Percentiles rank a stretch among this genome's conserved stretches.
phyloP scores from a whole-genome alignment of 2,329 filamentous ascomycete genomes.

The Aspergillus neoniger region DNA sequence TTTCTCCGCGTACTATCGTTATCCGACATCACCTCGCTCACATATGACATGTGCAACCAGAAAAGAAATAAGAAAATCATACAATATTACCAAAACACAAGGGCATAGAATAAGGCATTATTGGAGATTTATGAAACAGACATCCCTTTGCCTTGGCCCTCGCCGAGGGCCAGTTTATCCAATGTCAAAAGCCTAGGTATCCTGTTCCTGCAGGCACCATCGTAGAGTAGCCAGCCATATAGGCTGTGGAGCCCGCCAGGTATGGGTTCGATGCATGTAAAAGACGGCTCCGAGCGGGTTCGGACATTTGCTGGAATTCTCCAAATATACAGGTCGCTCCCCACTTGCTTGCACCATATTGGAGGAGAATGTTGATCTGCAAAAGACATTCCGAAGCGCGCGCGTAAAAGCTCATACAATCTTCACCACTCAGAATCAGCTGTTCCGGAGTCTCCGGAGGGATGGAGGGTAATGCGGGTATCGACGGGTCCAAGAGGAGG shows the following conservation, averaged over 20 bases:
- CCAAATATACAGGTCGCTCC: slow-evolving; percentile 31
- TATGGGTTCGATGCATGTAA: slow-evolving; percentile 27
- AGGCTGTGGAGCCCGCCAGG: slow-evolving; percentile 16
- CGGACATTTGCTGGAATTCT: slow-evolving; percentile 36
- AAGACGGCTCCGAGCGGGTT: slow-evolving; percentile 28
- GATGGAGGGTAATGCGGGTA: slow-evolving; percentile 32
- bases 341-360: slow-evolving; percentile 39
- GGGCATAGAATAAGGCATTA: neutral
- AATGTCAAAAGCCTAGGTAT: slow-evolving; percentile 18
- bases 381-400: slow-evolving; percentile 37
- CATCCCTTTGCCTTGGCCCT: neutral
- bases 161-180: slow-evolving; percentile 11
- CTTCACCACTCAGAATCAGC: slow-evolving; percentile 32
- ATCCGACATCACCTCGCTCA: neutral
- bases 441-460: slow-evolving; percentile 36
- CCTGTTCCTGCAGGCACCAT: slow-evolving; percentile 12
- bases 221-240: slow-evolving; percentile 17
- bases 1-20: neutral
- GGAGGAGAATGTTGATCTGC: slow-evolving; percentile 36
- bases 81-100: neutral
- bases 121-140: neutral
- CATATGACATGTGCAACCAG: neutral
- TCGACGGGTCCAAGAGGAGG: slow-evolving; percentile 35
- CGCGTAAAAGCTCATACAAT: slow-evolving; percentile 36
- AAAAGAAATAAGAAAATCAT: neutral